Conservation (phyloP, 2,329 filamentous ascomycete species). For the Diaporthe helianthi region DNA sequence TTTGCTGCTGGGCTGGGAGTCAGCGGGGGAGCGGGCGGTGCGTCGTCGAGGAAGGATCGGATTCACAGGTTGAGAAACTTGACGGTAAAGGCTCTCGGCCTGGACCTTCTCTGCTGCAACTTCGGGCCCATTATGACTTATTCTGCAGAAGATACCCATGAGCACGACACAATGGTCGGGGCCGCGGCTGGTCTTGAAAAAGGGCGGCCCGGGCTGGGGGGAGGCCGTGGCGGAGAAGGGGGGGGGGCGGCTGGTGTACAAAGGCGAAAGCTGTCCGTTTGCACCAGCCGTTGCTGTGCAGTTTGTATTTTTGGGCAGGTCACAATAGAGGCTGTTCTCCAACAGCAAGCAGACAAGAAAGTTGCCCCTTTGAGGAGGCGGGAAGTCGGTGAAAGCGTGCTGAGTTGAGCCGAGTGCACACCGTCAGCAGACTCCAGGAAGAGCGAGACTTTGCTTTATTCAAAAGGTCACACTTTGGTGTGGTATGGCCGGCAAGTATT, state of each 20-base stretch:
- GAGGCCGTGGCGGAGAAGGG: not conserved
- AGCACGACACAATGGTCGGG: not conserved
- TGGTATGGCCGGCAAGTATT: not conserved
- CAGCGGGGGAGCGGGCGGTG: slow-evolving; percentile 8
- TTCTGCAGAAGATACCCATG: slow-evolving; percentile 22
- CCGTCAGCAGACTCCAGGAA: no score
- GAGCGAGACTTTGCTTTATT: not conserved
- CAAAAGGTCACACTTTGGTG: not conserved
- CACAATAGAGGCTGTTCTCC: not conserved
- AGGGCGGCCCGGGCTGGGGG: not conserved
- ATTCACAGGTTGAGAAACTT: slow-evolving; percentile 32
- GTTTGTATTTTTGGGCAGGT: not conserved
- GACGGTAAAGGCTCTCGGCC: slow-evolving; percentile 17
- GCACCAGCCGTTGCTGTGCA: slow-evolving; percentile 5
- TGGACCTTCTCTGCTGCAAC: slow-evolving; percentile 27
- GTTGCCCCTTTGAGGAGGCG: not conserved
- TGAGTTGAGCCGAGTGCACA: not conserved
- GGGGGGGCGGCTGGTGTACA: not conserved
- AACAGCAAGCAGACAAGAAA: not conserved
- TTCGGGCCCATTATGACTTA: slow-evolving; percentile 32
- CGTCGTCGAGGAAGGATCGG: slow-evolving; percentile 26
- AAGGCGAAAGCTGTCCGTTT: slow-evolving; percentile 19
- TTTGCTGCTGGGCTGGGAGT: slow-evolving; percentile 27
- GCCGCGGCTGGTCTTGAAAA: not conserved
- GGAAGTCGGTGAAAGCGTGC: slow-evolving; percentile 5